These are phyloP conservation scores for Aschersonia sp. DNA, from an alignment of 2,329 filamentous ascomycete species.

Conservation along the genomic window DNA sequence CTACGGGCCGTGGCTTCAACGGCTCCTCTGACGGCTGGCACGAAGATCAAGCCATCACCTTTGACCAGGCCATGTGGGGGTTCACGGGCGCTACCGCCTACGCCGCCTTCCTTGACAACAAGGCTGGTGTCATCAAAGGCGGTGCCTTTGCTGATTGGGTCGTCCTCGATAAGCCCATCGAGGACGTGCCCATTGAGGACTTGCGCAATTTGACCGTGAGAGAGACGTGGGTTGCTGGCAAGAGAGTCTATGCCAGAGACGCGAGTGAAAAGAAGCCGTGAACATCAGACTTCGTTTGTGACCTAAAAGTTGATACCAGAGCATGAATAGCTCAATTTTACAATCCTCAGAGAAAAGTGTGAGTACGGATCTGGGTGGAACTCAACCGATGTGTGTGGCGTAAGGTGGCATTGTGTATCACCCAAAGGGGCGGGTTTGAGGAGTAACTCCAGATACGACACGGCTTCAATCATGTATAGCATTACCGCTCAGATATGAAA, in stretches of 20 bases:
- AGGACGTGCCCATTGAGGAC: conserved; percentile 32
- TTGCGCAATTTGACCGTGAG: conserved; percentile 39
- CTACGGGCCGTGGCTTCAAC: conserved; percentile 33
- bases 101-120: conserved; percentile 43
- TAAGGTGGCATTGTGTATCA: neutral
- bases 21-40: conserved; percentile 42
- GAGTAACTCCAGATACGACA: too few relatives aligned
- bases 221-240: conserved; percentile 57
- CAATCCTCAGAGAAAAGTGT: too few relatives aligned
- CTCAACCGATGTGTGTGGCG: neutral
- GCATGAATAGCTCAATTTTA: neutral
- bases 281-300: neutral
- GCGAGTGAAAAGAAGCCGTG: neutral
- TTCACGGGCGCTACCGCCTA: conserved; percentile 47
- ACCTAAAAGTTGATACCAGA: neutral
- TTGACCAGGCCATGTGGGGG: conserved; percentile 45
- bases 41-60: conserved; percentile 38
- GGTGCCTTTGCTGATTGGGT: conserved; percentile 57
- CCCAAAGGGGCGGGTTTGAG: too few relatives aligned
- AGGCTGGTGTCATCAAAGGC: conserved; percentile 42
- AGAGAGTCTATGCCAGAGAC: conserved; percentile 24
- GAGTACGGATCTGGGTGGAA: too few relatives aligned
- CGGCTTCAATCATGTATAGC: neutral
- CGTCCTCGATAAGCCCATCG: conserved; percentile 46
- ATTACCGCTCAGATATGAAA: neutral